phyloP scores from a whole-genome alignment of 805 yeast genomes.

The Cyberlindnera euphorbiiphila region DNA sequence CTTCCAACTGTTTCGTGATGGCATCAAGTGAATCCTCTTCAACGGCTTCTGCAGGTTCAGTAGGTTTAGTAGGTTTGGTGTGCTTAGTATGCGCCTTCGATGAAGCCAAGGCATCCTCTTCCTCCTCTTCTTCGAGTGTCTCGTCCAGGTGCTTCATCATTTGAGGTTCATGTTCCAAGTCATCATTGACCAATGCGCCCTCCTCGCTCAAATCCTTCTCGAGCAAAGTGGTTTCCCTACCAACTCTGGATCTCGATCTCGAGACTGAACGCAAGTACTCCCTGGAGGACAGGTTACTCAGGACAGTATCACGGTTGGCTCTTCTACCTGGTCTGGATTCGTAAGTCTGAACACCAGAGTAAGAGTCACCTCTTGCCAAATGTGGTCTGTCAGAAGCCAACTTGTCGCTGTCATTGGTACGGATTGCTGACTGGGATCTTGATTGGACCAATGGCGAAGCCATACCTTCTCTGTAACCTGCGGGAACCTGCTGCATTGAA shows the following conservation, averaged over 20 bases:
- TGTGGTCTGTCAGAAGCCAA: slow-evolving; percentile 41
- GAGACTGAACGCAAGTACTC: slow-evolving; percentile 64
- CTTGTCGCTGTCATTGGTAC: slow-evolving; percentile 3
- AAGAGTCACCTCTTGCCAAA: slow-evolving; percentile 75
- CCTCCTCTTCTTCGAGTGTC: slow-evolving; percentile 16
- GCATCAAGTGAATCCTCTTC: slow-evolving; percentile 7
- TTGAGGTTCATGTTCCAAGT: slow-evolving; percentile 28
- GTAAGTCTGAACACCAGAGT: slow-evolving; percentile 48
- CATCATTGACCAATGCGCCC: slow-evolving; percentile 52
- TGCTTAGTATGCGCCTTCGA: too few species aligned
- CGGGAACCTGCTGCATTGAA: slow-evolving; percentile 38
- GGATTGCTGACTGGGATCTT: slow-evolving; percentile 24
- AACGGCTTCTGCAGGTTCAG: too few species aligned
- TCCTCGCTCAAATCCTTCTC: slow-evolving; percentile 46
- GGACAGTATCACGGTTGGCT: slow-evolving; percentile 25
- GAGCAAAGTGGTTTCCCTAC: slow-evolving; percentile 32
- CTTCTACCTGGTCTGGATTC: slow-evolving; percentile 31
- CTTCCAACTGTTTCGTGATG: slow-evolving; percentile 6
- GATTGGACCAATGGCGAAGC: slow-evolving; percentile 33
- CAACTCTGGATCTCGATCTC: slow-evolving; percentile 55
- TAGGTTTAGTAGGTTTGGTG: not conserved
- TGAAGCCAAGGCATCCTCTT: too few species aligned
- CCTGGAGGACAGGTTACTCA: slow-evolving; percentile 28
- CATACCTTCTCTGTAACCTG: slow-evolving; percentile 41
- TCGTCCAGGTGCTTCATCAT: slow-evolving; percentile 19